Percentiles rank a stretch among this genome's conserved stretches.
Evolutionary conservation across 768 basidiomycete genomes (phyloP).

Genomic region (Suillus hirtellus): DNA sequence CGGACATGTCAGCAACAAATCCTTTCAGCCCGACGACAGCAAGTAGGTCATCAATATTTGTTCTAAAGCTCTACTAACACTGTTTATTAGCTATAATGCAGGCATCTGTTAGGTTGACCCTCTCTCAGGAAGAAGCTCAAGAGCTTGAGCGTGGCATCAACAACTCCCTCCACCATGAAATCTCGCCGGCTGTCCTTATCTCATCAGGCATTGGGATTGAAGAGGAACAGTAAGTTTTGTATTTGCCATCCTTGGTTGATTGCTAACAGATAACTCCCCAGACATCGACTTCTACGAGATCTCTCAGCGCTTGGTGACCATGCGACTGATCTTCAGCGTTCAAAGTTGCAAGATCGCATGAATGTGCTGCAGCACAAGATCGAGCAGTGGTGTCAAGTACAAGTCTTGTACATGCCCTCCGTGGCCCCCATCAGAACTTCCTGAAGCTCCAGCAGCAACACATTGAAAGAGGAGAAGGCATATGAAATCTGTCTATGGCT

Average conservation of each 20-base stretch:
- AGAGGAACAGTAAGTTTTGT: constrained; percentile 17
- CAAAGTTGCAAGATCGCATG: constrained; percentile 28
- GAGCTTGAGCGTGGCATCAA: background rate
- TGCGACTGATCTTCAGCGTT: constrained; percentile 30
- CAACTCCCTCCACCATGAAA: constrained; percentile 9
- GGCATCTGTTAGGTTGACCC: constrained; percentile 5
- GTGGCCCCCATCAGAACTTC: background rate
- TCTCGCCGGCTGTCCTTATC: constrained; percentile 13
- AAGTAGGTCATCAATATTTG: background rate
- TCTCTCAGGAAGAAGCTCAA: constrained; percentile 14
- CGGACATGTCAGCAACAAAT: constrained; percentile 21
- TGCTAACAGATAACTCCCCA: background rate
- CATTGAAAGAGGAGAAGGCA: background rate
- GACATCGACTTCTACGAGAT: background rate
- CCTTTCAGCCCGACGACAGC: constrained; percentile 19
- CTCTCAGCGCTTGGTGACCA: constrained; percentile 15
- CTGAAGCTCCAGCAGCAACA: background rate
- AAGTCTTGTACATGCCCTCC: constrained; percentile 32
- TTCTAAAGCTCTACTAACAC: background rate
- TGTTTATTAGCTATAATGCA: background rate
- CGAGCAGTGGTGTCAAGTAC: constrained; percentile 29
- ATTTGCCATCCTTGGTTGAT: background rate
- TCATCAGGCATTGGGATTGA: constrained; percentile 19
- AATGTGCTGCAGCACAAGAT: constrained; percentile 26
- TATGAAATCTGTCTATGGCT: background rate